A percentile compares a stretch with the other conserved stretches of the same genome.
phyloP scores from a whole-genome alignment of 2,329 filamentous ascomycete species.

The Aspergillus fumigatiaffinis region DNA sequence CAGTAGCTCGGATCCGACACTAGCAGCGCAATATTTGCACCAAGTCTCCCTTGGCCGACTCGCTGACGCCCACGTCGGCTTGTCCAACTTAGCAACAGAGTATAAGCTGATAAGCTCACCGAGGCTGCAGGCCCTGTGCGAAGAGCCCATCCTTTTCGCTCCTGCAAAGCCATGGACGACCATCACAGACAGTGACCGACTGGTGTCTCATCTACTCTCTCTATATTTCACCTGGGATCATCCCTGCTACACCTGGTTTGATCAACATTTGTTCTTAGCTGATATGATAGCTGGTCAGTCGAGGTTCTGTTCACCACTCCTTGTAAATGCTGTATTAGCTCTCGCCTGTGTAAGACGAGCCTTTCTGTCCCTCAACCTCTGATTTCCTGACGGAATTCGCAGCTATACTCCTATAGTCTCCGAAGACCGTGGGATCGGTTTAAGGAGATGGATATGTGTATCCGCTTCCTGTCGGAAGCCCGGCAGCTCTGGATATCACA shows the following conservation, averaged over 20 bases:
- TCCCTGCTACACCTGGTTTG: neutral
- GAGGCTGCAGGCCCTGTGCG: neutral
- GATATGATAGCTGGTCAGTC: neutral
- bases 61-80: neutral
- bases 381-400: neutral
- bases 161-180: neutral
- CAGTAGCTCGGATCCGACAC: neutral
- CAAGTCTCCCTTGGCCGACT: neutral
- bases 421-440: neutral
- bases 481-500: neutral
- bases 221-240: neutral
- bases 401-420: neutral
- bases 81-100: neutral
- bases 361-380: neutral
- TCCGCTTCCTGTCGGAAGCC: neutral
- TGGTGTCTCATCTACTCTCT: neutral
- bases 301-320: neutral
- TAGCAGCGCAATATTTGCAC: neutral
- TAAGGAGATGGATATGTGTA: neutral
- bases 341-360: neutral
- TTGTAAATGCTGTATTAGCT: neutral
- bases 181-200: neutral
- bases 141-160: neutral
- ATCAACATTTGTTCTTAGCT: neutral
- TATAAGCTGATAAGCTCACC: neutral